phyloP scores from a whole-genome alignment of 768 basidiomycete species.

The Trametes cinnabarina region DNA sequence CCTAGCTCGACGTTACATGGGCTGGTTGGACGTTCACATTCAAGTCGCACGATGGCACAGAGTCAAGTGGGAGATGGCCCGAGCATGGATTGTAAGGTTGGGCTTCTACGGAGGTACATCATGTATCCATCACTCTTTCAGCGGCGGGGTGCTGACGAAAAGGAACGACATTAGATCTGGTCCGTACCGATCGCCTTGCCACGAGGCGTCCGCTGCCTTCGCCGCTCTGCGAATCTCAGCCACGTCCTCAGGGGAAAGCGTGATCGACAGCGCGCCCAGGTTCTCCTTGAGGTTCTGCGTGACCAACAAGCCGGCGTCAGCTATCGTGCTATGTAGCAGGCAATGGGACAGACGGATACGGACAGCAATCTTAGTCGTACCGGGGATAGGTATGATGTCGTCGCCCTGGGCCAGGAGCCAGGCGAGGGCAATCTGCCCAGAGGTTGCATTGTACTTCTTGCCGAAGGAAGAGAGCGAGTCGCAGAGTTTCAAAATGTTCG shows the following conservation, averaged over 20 bases:
- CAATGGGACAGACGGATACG: too few species aligned
- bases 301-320: slow-evolving; percentile 23
- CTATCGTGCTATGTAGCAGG: too few species aligned
- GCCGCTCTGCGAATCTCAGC: slow-evolving; percentile 29
- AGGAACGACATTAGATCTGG: slow-evolving; percentile 25
- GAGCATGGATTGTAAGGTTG: too few species aligned
- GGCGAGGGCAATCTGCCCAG: slow-evolving; percentile 32
- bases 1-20: too few species aligned
- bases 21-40: too few species aligned
- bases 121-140: background rate
- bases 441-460: slow-evolving; percentile 30
- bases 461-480: slow-evolving; percentile 36
- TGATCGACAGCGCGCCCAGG: slow-evolving; percentile 28
- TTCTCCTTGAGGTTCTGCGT: slow-evolving; percentile 38
- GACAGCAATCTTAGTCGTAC: slow-evolving; percentile 11
- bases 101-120: too few species aligned
- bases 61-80: too few species aligned
- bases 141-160: slow-evolving; percentile 36
- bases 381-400: slow-evolving; percentile 30
- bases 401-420: slow-evolving; percentile 28
- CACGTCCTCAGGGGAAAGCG: slow-evolving; percentile 30
- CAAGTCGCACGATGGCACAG: too few species aligned
- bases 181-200: slow-evolving; percentile 37
- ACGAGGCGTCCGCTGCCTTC: slow-evolving; percentile 23
- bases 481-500: slow-evolving; percentile 38